Base-by-base conservation (phyloP, 805 yeast genomes). In the Lachancea waltii region DNA sequence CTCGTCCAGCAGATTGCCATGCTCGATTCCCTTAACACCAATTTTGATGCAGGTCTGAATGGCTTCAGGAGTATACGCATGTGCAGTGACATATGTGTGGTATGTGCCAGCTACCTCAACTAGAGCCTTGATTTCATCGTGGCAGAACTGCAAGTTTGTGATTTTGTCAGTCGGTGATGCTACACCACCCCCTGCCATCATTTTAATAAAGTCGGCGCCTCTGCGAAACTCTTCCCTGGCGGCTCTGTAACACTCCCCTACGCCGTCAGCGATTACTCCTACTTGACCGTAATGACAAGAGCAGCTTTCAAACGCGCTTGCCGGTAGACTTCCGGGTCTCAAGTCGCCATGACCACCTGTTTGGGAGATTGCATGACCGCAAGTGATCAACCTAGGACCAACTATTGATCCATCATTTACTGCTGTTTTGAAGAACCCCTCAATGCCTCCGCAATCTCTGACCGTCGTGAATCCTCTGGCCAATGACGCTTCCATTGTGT, bases 161-260 rank as follows among this genome's bases (percentile, higher is more conserved):
- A 42, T 38, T 27, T 42, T 42, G 31, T 42, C 45, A 13, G 43
- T 42, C 6, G 45, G 45, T n/a, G 45, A 42, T n/a, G 45, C 45
- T 3, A 42, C 45, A 30, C 45, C 45, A 18, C 45, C 45, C 5
- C 45, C 35, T 8, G 40, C 43, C 45, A 42, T 42, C 4, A 42
- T 39, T 20, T 42, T 42, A 31, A 42, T 38, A 15, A 42, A 42
- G 28, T 42, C 45, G 7, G 40, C 45, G 25, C 45, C 45, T 27
- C 45, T 29, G 11, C 45, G 30, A 38, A 42, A 42, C 19, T 42
- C 45, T 21, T 42, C 45, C 13, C 45, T 22, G 15, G 45, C 40
- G n/a, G 38, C 35, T 31, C 32, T 42, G 30, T 42, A 42, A 15
- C 45, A 42, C 28, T 38, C 43, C 7, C 26, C 33, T 15, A 39